Evolutionary conservation across 495 filamentous ascomycete species (phyloP).

Genomic region (Gamarada debralockiae): DNA sequence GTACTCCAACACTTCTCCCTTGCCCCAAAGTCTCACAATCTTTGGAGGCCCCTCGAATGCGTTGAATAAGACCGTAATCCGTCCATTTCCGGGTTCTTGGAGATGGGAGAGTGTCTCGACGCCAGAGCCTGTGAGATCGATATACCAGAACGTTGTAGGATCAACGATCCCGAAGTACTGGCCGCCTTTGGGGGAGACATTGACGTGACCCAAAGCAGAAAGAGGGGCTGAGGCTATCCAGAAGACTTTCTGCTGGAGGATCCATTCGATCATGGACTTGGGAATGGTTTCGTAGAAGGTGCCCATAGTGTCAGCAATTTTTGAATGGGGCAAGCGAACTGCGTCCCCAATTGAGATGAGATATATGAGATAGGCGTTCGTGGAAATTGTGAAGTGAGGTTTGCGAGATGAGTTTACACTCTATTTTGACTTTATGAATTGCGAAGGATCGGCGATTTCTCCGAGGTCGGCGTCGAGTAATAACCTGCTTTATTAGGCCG

Average conservation of each 20-base stretch:
- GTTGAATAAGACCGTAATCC: conserved; percentile 69
- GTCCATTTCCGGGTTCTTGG: conserved; percentile 72
- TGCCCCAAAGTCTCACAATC: conserved; percentile 70
- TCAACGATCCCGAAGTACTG: conserved; percentile 57
- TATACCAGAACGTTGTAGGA: conserved; percentile 58
- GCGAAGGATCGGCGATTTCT: too few relatives aligned
- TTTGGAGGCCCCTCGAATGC: conserved; percentile 59
- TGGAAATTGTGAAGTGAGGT: neutral
- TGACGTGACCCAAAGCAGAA: conserved; percentile 50
- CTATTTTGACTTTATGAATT: too few relatives aligned
- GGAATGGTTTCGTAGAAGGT: conserved; percentile 60
- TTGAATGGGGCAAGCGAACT: too few relatives aligned
- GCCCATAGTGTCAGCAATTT: conserved; percentile 57
- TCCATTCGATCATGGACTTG: conserved; percentile 51
- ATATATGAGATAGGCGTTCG: neutral
- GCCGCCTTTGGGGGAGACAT: conserved; percentile 68
- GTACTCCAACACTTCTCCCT: conserved; percentile 59
- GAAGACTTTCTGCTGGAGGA: conserved; percentile 59
- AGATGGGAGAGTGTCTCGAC: conserved; percentile 69
- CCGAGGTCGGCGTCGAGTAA: too few relatives aligned
- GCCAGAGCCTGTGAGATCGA: conserved; percentile 69
- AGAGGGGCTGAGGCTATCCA: conserved; percentile 66
- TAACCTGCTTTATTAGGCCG: too few relatives aligned
- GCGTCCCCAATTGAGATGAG: neutral
- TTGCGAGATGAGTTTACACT: too few relatives aligned